Base-by-base conservation (phyloP, 352 stramenopile genomes). In the Phytophthora rubi region DNA sequence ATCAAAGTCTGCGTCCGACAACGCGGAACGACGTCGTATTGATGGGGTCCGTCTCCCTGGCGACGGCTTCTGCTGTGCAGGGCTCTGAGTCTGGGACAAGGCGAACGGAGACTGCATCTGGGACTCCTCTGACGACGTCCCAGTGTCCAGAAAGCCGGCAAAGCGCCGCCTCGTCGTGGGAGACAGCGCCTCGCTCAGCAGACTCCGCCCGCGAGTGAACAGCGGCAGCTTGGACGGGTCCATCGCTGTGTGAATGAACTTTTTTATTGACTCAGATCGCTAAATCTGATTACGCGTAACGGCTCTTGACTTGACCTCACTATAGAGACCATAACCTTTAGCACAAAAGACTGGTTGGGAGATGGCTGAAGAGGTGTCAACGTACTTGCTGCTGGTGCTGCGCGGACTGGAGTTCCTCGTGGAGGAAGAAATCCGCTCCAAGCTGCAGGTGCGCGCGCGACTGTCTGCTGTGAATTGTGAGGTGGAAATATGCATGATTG, bases 331-430 rank as follows among this genome's bases (percentile, higher is more conserved):
- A 33, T 51, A 68, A 5, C 32, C 15, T 54, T 73, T 70, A n/a
- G 53, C 44, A 32, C 28, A n/a, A 63, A 62, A 70, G 53, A 42
- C 26, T 57, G 23, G 59, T 15, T 15, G 18, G 51, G 44, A 54
- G 51, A 64, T 55, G 67, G 59, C 53, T 23, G 70, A 71, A 3
- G 65, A 71, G 4, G 65, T 56, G 48, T 61, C 53, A 53, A 63
- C 81, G 53, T 95, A 95, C 56, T 70, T 95, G 73, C 68, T 95
- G 67, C 82, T 95, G 18, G 85, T 89, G 63, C 79, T 95, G 69
- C 83, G 87, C 55, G 85, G 87, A 0, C 81, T 95, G 26, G 87
- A 95, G 75, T 82, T 81, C 48, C 68, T 95, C 9, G 85, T 76
- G 7, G 73, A 89, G 39, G 54, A 85, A 59, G 87, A 95, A 65